Percentiles rank a stretch among this genome's conserved stretches.
Evolutionary conservation across 495 filamentous ascomycete species (phyloP).

Genomic region (Penicillium verhagenii): DNA sequence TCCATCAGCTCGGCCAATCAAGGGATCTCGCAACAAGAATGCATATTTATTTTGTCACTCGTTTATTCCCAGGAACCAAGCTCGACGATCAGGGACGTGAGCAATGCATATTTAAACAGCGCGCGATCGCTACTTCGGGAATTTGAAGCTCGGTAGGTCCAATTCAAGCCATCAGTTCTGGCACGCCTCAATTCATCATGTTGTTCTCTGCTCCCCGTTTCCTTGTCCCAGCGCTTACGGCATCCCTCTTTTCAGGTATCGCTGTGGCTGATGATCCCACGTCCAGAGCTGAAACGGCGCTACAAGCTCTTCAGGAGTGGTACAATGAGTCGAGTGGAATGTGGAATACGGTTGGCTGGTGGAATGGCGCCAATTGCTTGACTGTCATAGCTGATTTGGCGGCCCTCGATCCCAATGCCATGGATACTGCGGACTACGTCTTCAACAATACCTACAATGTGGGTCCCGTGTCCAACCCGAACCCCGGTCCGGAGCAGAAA

Average conservation of each 20-base stretch:
- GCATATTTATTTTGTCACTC: slow-evolving; percentile 14
- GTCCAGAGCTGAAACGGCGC: slow-evolving; percentile 43
- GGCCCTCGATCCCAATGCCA: slow-evolving; percentile 34
- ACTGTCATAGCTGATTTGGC: slow-evolving; percentile 64
- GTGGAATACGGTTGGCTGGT: slow-evolving; percentile 70
- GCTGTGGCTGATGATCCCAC: slow-evolving; percentile 16
- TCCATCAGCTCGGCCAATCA: slow-evolving; percentile 19
- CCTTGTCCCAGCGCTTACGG: slow-evolving; percentile 8
- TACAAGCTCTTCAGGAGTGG: slow-evolving; percentile 58
- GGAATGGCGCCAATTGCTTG: slow-evolving; percentile 72
- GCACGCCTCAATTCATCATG: slow-evolving; percentile 11
- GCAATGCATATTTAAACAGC: slow-evolving; percentile 19
- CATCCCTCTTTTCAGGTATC: slow-evolving; percentile 5
- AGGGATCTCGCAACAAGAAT: slow-evolving; percentile 13
- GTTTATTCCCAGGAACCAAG: slow-evolving; percentile 12
- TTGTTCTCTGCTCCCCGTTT: slow-evolving; percentile 9
- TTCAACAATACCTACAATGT: slow-evolving; percentile 44
- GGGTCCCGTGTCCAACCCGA: slow-evolving; percentile 26
- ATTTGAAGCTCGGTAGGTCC: neutral
- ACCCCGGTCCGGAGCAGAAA: slow-evolving; percentile 19
- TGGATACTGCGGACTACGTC: slow-evolving; percentile 32
- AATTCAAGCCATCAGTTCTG: too few species aligned
- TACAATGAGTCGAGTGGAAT: slow-evolving; percentile 61
- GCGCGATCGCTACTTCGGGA: neutral
- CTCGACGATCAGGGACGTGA: slow-evolving; percentile 2